phyloP scores from a whole-genome alignment of 179 eudicot genomes.

The Patellifolia procumbens region DNA sequence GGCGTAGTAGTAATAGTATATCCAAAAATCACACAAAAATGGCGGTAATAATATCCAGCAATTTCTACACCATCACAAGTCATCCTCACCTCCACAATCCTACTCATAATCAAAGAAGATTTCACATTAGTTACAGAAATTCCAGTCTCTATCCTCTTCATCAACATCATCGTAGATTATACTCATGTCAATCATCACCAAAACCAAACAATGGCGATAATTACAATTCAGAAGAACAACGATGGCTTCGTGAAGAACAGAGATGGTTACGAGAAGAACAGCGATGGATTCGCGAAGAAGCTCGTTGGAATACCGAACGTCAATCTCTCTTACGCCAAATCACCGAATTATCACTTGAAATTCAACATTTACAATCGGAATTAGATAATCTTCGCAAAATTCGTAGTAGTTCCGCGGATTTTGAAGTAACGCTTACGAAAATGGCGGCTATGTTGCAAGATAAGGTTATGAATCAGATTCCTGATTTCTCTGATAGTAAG shows the following conservation, averaged over 20 bases:
- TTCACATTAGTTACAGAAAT: not conserved
- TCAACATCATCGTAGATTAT: not conserved
- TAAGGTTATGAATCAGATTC: slow-evolving; percentile 22
- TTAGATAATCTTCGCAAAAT: slow-evolving; percentile 25
- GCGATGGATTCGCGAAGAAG: slow-evolving; percentile 85
- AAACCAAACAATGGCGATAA: not conserved
- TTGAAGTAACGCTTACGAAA: slow-evolving; percentile 23
- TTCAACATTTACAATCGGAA: slow-evolving; percentile 46
- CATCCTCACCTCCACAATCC: slow-evolving; percentile 4
- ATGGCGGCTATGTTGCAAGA: slow-evolving; percentile 41
- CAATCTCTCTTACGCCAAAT: slow-evolving; percentile 55
- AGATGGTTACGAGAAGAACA: slow-evolving; percentile 94
- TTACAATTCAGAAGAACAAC: slow-evolving; percentile 49
- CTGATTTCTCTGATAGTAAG: not conserved
- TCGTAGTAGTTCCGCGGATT: slow-evolving; percentile 16
- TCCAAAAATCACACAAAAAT: not conserved
- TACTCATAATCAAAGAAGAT: not conserved
- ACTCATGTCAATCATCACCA: slow-evolving; percentile 15
- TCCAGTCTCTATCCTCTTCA: not conserved
- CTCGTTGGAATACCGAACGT: slow-evolving; percentile 69
- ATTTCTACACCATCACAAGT: not conserved
- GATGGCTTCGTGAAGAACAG: slow-evolving; percentile 92
- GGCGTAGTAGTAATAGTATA: not conserved
- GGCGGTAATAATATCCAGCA: slow-evolving; percentile 22
- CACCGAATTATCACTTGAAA: slow-evolving; percentile 40